A percentile compares a stretch with the other conserved stretches of the same genome.
phyloP scores from a whole-genome alignment of 768 basidiomycete genomes.

The Pisolithus albus region DNA sequence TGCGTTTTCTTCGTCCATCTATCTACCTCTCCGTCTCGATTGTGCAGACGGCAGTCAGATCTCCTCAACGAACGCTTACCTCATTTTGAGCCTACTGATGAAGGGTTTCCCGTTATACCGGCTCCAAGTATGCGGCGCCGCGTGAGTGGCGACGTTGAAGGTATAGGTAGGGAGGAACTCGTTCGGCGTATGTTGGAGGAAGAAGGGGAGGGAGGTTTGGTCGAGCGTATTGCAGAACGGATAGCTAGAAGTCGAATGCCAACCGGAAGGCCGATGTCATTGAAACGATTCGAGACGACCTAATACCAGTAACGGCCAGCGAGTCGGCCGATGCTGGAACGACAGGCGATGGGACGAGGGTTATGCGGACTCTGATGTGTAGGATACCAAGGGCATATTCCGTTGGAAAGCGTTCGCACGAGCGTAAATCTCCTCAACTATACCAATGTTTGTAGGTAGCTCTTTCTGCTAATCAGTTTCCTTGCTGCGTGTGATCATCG shows the following conservation, averaged over 20 bases:
- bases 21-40: not conserved
- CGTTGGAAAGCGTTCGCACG: too few species aligned
- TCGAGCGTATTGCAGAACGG: constrained; percentile 57
- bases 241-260: constrained; percentile 47
- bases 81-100: constrained; percentile 34
- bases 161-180: constrained; percentile 55
- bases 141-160: constrained; percentile 35
- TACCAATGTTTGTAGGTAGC: too few species aligned
- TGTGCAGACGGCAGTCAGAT: constrained; percentile 60
- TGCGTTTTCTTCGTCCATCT: not conserved
- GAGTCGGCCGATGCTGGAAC: too few species aligned
- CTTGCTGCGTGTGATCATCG: too few species aligned
- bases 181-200: constrained; percentile 59
- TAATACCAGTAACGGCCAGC: constrained; percentile 10
- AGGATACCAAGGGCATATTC: too few species aligned
- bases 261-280: constrained; percentile 39
- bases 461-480: too few species aligned
- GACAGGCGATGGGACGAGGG: too few species aligned
- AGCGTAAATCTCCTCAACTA: too few species aligned
- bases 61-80: constrained; percentile 72
- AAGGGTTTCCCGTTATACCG: constrained; percentile 41
- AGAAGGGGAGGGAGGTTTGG: constrained; percentile 41
- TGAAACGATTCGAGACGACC: constrained; percentile 63
- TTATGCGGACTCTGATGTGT: too few species aligned
- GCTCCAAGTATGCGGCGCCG: constrained; percentile 56